phyloP scores from a whole-genome alignment of 176 grass and related monocot genomes.

The Oryza coarctata region DNA sequence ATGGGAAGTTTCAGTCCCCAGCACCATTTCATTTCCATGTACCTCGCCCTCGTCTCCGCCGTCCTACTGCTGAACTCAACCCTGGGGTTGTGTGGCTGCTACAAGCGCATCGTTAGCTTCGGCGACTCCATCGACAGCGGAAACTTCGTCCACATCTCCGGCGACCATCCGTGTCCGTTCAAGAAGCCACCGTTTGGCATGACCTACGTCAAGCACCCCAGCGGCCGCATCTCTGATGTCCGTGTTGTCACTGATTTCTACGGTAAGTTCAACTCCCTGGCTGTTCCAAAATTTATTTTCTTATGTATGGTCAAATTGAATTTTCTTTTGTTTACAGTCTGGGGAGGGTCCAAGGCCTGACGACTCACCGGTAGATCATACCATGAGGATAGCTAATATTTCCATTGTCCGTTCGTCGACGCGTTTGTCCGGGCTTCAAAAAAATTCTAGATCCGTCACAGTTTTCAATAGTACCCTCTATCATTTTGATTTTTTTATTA shows the following conservation, averaged over 20 bases:
- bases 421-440: too few species aligned
- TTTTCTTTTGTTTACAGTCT: not conserved
- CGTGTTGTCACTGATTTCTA: slow-evolving; percentile 66
- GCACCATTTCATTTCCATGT: not conserved
- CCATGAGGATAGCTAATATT: too few species aligned
- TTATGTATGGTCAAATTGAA: not conserved
- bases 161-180: not conserved
- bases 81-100: slow-evolving; percentile 25
- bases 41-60: not conserved
- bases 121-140: slow-evolving; percentile 71
- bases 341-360: too few species aligned
- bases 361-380: too few species aligned
- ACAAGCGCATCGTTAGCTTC: slow-evolving; percentile 61
- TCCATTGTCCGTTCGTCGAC: too few species aligned
- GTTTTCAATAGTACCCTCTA: not conserved
- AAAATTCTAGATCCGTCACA: too few species aligned
- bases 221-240: slow-evolving; percentile 54
- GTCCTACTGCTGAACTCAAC: slow-evolving; percentile 11
- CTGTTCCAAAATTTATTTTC: not conserved
- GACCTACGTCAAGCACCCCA: slow-evolving; percentile 54
- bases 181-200: slow-evolving; percentile 47
- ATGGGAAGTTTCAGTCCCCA: not conserved
- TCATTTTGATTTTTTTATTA: not conserved
- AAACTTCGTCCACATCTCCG: slow-evolving; percentile 32
- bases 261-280: slow-evolving; percentile 22